Conservation (phyloP, 805 yeast genomes). For the Pichia ethanolica region DNA sequence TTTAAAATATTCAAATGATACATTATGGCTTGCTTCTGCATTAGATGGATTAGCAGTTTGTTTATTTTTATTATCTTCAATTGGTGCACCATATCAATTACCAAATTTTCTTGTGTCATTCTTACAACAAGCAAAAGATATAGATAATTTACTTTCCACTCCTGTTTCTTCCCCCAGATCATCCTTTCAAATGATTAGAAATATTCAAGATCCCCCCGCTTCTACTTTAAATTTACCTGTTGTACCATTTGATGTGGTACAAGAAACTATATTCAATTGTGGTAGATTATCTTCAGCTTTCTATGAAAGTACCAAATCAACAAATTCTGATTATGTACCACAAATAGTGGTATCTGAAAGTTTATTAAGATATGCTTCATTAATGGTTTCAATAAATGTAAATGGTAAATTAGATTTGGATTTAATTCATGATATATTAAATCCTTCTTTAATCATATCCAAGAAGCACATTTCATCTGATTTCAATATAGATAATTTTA, state of each 20-base stretch:
- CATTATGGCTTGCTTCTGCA: slow-evolving; percentile 82
- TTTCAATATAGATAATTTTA: slow-evolving; percentile 35
- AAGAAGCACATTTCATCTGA: slow-evolving; percentile 4
- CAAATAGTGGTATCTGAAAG: slow-evolving; percentile 72
- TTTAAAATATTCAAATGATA: slow-evolving; percentile 59
- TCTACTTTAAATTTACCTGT: slow-evolving; percentile 4
- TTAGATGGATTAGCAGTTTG: slow-evolving; percentile 75
- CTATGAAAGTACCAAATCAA: slow-evolving; percentile 46
- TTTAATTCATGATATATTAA: slow-evolving; percentile 39
- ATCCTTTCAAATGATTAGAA: slow-evolving; percentile 30
- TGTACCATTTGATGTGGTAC: slow-evolving; percentile 21
- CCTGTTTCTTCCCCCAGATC: slow-evolving; percentile 42
- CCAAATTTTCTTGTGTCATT: slow-evolving; percentile 29
- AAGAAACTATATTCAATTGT: slow-evolving; percentile 32
- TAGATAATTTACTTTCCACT: slow-evolving; percentile 18
- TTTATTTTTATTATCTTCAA: slow-evolving; percentile 48
- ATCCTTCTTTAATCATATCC: slow-evolving; percentile 23
- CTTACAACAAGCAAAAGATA: slow-evolving; percentile 21
- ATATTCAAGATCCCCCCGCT: neutral
- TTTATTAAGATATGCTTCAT: slow-evolving; percentile 52
- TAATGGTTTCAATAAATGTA: slow-evolving; percentile 46
- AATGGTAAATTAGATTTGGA: slow-evolving; percentile 41
- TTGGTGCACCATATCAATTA: slow-evolving; percentile 45
- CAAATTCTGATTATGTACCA: slow-evolving; percentile 72
- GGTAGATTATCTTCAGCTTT: slow-evolving; percentile 33